Evolutionary conservation across 257 asterid genomes (phyloP), one percentile per base, ranked within the genome.

Genomic region (Solanum microdontum): DNA sequence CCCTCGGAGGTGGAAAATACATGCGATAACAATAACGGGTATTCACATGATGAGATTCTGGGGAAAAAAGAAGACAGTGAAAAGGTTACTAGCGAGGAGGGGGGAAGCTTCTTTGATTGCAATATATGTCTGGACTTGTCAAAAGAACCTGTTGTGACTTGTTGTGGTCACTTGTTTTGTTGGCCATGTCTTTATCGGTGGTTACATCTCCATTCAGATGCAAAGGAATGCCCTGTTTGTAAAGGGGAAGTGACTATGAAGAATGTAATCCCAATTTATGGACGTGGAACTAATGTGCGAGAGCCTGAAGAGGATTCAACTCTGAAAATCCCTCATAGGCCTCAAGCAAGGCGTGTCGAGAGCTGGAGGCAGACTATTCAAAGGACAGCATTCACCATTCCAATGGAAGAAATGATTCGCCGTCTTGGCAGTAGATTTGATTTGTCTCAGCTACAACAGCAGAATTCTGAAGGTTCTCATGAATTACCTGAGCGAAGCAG

Each of bases 101-200:
- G 96, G 2, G 96, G 97, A 62, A 90, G 96, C 87, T 95, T 96
- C 75, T 97, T 97, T 26, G 99, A 97, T 82, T 97, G 99, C 91
- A 96, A 94, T 90, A 96, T 97, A 87, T 97, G 99, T 90, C 90
- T 97, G 90, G 99, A 97, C 86, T 90, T 96, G 93, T 93, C 99
- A 3, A 93, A 92, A 89, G 99, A 96, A 69, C 99, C 99, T 10
- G 99, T 96, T 36, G 99, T 97, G 60, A 97, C 99, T 73, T 96
- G 98, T 89, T 97, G 99, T 1, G 99, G 99, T 34, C 99, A 97
- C 91, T 92, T 97, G 89, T 97, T 93, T 90, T 97, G 99, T 87
- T 97, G 99, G 99, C 96, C 98, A 4, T 97, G 99, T 89, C 96
- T 97, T 70, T 97, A 94, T 90, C 94, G 95, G 30, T 97, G 99